Base-by-base conservation (phyloP, 139 green algal genomes). In the Limnomonas spitsbergensis region DNA sequence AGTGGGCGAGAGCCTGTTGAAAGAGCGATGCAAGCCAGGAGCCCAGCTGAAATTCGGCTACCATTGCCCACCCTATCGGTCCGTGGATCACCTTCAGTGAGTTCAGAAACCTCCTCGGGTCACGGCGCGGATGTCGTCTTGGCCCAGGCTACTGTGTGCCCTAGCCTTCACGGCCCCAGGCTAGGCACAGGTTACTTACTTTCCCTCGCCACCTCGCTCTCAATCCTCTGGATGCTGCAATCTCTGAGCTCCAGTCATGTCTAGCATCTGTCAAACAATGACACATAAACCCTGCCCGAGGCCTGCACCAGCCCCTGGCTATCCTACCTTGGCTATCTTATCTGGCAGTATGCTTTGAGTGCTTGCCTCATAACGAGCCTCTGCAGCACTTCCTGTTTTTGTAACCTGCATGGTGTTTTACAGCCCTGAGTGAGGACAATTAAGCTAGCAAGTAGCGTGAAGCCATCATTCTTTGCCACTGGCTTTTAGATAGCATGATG, bases 71-170 rank as follows among this genome's bases (percentile, higher is more conserved):
- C 82, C 85, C 38, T 90, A 84, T 40, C 81, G 88, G 37, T 89
- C 80, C 36, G 79, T 91, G 3, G 76, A 82, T 14, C 86, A 91
- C 76, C 54, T 91, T 6, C 85, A 90, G 67, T 74, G 29, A 74
- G 67, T 74, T 4, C 3, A 27, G 9, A 53, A 27, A 74, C 34
- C 36, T 74, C 3, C 39, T 42, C 4, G 7, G 7, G 26, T 27
- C 31, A 53, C 7, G 31, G 4, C 27, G 9, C 61, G 9, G 27
- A 32, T 71, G 61, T 71, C 26, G 14, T 20, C 26, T 71, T 38
- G 24, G 27, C n/a, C 14, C 14, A 61, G 14, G 20, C 47, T 61
- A 61, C n/a, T n/a, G n/a, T n/a, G n/a, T n/a, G n/a, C n/a, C n/a
- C n/a, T n/a, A n/a, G n/a, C n/a, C n/a, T n/a, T n/a, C n/a, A n/a